Evolutionary conservation across 331 rosid genomes (phyloP).

Genomic region (Prunus yedoensis): DNA sequence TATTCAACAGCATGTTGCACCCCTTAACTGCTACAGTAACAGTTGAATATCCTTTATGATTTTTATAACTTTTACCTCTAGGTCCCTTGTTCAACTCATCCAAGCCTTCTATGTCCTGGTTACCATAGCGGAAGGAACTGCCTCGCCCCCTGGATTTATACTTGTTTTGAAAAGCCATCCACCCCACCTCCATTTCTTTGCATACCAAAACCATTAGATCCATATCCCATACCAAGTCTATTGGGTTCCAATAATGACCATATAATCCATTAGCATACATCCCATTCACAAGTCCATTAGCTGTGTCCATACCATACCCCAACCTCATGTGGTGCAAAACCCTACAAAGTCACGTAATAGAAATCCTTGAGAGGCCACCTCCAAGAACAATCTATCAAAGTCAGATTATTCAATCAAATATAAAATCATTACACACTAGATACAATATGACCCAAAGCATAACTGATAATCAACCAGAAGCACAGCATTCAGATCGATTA

Average conservation of each 20-base stretch:
- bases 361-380: not conserved
- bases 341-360: conserved; percentile 33
- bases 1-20: conserved; percentile 29
- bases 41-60: conserved; percentile 56
- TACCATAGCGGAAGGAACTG: conserved; percentile 59
- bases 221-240: conserved; percentile 70
- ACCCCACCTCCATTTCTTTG: conserved; percentile 51
- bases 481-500: not conserved
- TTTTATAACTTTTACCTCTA: conserved; percentile 68
- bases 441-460: not conserved
- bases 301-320: conserved; percentile 58
- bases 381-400: not conserved
- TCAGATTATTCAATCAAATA: not conserved
- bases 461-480: not conserved
- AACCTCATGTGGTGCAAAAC: conserved; percentile 69
- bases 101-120: conserved; percentile 75
- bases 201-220: conserved; percentile 64
- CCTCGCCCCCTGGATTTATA: conserved; percentile 61
- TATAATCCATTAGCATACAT: conserved; percentile 63
- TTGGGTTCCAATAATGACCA: conserved; percentile 64
- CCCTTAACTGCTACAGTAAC: conserved; percentile 49
- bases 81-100: conserved; percentile 88
- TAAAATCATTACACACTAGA: not conserved
- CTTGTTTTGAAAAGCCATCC: conserved; percentile 67
- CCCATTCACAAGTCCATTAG: conserved; percentile 55